These are phyloP conservation scores for Agarophyton chilense DNA, from an alignment of 23 red algal species.

Conservation along the genomic window DNA sequence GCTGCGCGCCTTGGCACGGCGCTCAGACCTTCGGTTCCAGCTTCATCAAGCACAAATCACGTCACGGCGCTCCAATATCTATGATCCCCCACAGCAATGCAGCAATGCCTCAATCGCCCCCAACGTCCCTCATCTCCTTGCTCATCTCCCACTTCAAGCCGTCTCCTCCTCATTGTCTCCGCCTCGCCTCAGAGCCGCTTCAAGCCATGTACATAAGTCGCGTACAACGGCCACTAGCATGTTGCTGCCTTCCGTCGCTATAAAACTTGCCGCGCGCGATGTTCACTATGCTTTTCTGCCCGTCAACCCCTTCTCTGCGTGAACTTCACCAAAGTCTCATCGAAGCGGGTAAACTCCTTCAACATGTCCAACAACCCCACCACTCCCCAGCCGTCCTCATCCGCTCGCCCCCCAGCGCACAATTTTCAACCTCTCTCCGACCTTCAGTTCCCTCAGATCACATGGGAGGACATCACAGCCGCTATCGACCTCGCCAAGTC, in stretches of 20 bases:
- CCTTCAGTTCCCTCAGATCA: constrained; percentile 5
- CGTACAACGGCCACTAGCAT: neutral
- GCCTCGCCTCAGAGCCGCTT: neutral
- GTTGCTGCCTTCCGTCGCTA: neutral
- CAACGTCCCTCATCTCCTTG: no score
- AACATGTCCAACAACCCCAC: constrained; percentile 9
- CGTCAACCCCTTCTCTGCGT: constrained; percentile 10
- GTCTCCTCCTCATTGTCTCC: neutral
- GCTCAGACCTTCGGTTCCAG: no score
- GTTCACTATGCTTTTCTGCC: neutral
- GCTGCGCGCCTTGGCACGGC: no score
- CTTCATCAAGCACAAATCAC: no score
- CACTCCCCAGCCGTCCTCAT: neutral
- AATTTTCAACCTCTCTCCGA: neutral
- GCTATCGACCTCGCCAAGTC: constrained; percentile 13
- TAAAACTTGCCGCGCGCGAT: neutral
- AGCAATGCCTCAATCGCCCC: no score
- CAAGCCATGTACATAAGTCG: neutral
- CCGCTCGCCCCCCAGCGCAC: neutral
- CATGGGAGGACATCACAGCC: constrained; percentile 12
- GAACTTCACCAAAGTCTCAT: neutral
- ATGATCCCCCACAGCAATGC: no score
- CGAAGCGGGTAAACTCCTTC: constrained; percentile 19
- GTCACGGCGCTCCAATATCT: neutral
- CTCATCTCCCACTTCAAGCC: neutral